Base-by-base conservation (phyloP, 768 basidiomycete genomes). In the Amanita pseudoporphyria region DNA sequence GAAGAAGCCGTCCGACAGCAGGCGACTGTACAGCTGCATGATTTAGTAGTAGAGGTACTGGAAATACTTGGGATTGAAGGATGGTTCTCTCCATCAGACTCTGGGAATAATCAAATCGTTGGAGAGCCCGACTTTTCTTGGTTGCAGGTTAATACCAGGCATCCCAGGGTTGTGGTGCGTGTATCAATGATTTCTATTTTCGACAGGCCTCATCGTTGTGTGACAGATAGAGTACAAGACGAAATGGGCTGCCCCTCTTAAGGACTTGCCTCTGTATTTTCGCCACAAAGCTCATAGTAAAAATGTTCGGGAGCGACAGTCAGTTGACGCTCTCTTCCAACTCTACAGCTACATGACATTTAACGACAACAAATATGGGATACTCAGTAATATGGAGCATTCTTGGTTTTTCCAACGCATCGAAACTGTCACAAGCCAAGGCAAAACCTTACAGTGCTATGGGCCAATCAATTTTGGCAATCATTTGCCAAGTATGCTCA, bases 301-400 rank as follows among this genome's bases (percentile, higher is more conserved):
- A 4, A 41, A 3, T 22, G 18, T 51, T 9, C 5, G 14, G 21
- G 43, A 53, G 39, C 40, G 44, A 40, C 54, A 53, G 44, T 53
- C 48, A 5, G 42, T 56, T 24, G n/a, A 53, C 33, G 54, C 54
- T 33, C 33, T 56, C 19, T 31, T 51, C 10, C 52, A 53, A 51
- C 37, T 53, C 43, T 53, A 56, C 30, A 53, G 55, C 32, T 55
- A 55, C 44, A 53, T 55, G 54, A 49, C 47, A 1, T 55, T 55
- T 38, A 53, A 55, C 45, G 33, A 53, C 10, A 53, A 47, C 45
- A 56, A 52, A 26, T 53, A 51, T 49, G 53, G 52, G 22, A 43
- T 53, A 13, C 55, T 56, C 49, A 51, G 26, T 50, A 53, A 56
- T 45, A 45, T 43, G 55, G 28, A 44, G 28, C 37, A 28, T 35